phyloP scores from a whole-genome alignment of 2,329 filamentous ascomycete genomes.

The Thermothelomyces thermophilus region DNA sequence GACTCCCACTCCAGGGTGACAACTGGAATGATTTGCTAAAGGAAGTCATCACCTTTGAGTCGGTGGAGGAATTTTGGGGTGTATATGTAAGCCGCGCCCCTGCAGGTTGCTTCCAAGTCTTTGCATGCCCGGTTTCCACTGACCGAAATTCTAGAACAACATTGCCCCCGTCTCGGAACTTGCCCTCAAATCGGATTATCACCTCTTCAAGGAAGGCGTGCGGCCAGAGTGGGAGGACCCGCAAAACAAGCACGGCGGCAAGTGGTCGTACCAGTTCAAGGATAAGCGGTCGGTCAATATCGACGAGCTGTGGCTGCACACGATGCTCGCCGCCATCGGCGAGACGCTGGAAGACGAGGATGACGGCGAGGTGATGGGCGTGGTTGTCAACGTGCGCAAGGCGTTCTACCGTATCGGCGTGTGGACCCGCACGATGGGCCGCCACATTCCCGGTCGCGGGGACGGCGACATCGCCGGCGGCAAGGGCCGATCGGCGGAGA shows the following conservation, averaged over 20 bases:
- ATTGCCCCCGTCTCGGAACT: slow-evolving; percentile 94
- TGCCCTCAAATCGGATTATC: slow-evolving; percentile 96
- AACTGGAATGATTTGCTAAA: slow-evolving; percentile 99
- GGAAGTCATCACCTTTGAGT: slow-evolving; percentile 97
- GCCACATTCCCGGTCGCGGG: slow-evolving; percentile 69
- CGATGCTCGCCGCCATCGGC: slow-evolving; percentile 93
- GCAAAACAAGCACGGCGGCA: slow-evolving; percentile 98
- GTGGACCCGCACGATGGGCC: slow-evolving; percentile 93
- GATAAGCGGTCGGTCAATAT: slow-evolving; percentile 88
- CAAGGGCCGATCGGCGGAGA: slow-evolving; percentile 70
- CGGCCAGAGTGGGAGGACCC: slow-evolving; percentile 97
- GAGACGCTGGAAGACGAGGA: slow-evolving; percentile 94
- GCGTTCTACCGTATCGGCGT: slow-evolving; percentile 96
- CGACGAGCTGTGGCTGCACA: slow-evolving; percentile 92
- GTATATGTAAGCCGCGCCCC: slow-evolving; percentile 78
- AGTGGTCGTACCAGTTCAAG: slow-evolving; percentile 98
- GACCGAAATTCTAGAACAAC: slow-evolving; percentile 68
- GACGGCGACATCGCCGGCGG: slow-evolving; percentile 66
- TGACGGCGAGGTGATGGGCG: slow-evolving; percentile 97
- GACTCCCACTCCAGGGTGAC: slow-evolving; percentile 65
- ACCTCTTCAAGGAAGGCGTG: slow-evolving; percentile 96
- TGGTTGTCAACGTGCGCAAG: slow-evolving; percentile 97
- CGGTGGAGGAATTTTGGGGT: slow-evolving; percentile 99
- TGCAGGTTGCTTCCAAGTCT: background rate
- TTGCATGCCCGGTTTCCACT: slow-evolving; percentile 2